These are phyloP conservation scores for Pterocarpus macrocarpus DNA, from an alignment of 306 rosid genomes.

Conservation along the genomic window DNA sequence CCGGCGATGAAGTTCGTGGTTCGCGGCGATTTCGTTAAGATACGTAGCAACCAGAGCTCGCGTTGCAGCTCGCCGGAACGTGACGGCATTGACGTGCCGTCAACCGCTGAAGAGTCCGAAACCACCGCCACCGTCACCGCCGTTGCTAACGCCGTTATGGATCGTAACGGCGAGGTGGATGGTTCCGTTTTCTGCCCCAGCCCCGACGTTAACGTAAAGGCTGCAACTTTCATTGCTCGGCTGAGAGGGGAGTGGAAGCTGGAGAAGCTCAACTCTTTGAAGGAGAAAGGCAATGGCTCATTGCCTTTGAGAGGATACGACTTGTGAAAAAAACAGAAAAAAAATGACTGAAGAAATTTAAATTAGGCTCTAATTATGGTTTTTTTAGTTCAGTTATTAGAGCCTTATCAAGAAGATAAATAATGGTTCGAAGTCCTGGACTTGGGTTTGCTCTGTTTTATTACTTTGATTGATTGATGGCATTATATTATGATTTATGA, in stretches of 20 bases:
- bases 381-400: slow-evolving; percentile 47
- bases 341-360: background rate
- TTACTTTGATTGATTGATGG: slow-evolving; percentile 37
- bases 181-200: slow-evolving; percentile 76
- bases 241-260: slow-evolving; percentile 58
- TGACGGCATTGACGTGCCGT: slow-evolving; percentile 45
- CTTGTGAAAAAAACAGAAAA: background rate
- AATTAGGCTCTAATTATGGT: slow-evolving; percentile 45
- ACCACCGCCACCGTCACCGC: background rate
- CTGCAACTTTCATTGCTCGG: slow-evolving; percentile 56
- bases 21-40: slow-evolving; percentile 65
- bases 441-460: slow-evolving; percentile 36
- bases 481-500: background rate
- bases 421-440: background rate
- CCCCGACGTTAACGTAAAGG: slow-evolving; percentile 79
- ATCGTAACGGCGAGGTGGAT: slow-evolving; percentile 43
- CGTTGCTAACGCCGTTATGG: background rate
- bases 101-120: slow-evolving; percentile 36
- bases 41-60: slow-evolving; percentile 72
- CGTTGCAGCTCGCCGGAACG: slow-evolving; percentile 70
- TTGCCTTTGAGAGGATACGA: slow-evolving; percentile 25
- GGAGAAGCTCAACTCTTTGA: slow-evolving; percentile 57
- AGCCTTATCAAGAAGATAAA: slow-evolving; percentile 1
- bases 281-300: slow-evolving; percentile 51
- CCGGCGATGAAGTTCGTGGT: slow-evolving; percentile 58